phyloP scores from a whole-genome alignment of 78 protist species.

The Guillardia theta region DNA sequence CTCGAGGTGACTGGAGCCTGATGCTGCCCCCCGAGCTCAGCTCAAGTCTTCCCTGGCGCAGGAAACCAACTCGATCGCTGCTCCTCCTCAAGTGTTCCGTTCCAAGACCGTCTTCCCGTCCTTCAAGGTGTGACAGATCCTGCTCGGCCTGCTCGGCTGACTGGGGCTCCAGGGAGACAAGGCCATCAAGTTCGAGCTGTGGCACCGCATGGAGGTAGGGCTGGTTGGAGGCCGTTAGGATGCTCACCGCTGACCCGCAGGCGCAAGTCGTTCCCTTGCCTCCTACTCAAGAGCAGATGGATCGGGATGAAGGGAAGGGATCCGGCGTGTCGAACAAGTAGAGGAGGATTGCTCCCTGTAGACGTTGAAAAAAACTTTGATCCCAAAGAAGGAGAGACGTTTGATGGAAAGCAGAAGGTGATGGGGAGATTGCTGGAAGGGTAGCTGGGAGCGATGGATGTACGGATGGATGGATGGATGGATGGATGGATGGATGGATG shows the following conservation, averaged over 20 bases:
- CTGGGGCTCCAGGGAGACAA: no score
- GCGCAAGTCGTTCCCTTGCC: not conserved
- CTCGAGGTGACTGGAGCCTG: not conserved
- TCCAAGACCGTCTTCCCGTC: conserved; percentile 3
- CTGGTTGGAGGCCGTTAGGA: not conserved
- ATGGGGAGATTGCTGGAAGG: no score
- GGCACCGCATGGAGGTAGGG: conserved; percentile 23
- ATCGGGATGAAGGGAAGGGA: not conserved
- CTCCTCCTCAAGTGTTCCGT: not conserved
- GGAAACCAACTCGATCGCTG: not conserved
- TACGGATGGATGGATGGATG: no score
- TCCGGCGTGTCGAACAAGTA: no score
- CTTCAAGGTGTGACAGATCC: no score
- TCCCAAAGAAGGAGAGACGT: no score
- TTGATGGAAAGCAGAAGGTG: no score
- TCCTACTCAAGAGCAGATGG: not conserved
- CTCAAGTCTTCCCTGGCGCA: not conserved
- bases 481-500: no score
- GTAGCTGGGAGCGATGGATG: no score
- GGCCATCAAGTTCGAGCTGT: conserved; percentile 26
- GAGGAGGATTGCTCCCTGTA: no score
- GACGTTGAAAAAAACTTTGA: no score
- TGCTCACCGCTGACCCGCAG: not conserved
- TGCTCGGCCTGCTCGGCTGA: no score
- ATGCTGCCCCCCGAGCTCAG: not conserved